A percentile compares a stretch with the other conserved stretches of the same genome.
phyloP scores from a whole-genome alignment of 169 alveolate genomes.

The Plasmodium falciparum region DNA sequence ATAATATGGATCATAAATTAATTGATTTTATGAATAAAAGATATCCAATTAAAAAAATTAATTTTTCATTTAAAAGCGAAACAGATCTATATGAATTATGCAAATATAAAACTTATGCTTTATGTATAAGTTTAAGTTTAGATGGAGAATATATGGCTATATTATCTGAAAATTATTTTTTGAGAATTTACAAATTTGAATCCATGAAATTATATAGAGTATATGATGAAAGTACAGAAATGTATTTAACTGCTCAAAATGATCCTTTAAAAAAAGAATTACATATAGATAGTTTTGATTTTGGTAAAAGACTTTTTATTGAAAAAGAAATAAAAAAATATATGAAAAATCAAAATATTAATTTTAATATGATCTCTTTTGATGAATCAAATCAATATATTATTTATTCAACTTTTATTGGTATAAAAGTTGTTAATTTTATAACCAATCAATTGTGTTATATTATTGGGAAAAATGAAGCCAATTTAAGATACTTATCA shows the following conservation, averaged over 20 bases:
- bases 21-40: constrained; percentile 47
- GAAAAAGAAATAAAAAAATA: constrained; percentile 93
- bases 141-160: constrained; percentile 90
- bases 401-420: constrained; percentile 94
- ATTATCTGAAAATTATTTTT: constrained; percentile 85
- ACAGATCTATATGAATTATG: constrained; percentile 94
- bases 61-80: constrained; percentile 83
- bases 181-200: constrained; percentile 88
- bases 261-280: constrained; percentile 85
- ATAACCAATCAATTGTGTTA: constrained; percentile 81
- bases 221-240: constrained; percentile 90
- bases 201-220: constrained; percentile 90
- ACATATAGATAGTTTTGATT: constrained; percentile 93
- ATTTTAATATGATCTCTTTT: constrained; percentile 87
- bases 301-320: constrained; percentile 91
- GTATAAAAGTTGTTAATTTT: constrained; percentile 93
- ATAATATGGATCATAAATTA: not conserved
- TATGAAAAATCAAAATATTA: constrained; percentile 78
- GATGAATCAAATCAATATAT: constrained; percentile 96
- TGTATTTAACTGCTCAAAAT: constrained; percentile 90
- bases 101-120: constrained; percentile 86
- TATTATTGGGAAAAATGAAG: constrained; percentile 85
- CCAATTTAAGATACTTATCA: constrained; percentile 83
- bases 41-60: constrained; percentile 70
- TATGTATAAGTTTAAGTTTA: constrained; percentile 87